Percentiles rank a stretch among this genome's conserved stretches.
Conservation (phyloP, 2,329 filamentous ascomycete genomes). For the Claviceps fusiformis region DNA sequence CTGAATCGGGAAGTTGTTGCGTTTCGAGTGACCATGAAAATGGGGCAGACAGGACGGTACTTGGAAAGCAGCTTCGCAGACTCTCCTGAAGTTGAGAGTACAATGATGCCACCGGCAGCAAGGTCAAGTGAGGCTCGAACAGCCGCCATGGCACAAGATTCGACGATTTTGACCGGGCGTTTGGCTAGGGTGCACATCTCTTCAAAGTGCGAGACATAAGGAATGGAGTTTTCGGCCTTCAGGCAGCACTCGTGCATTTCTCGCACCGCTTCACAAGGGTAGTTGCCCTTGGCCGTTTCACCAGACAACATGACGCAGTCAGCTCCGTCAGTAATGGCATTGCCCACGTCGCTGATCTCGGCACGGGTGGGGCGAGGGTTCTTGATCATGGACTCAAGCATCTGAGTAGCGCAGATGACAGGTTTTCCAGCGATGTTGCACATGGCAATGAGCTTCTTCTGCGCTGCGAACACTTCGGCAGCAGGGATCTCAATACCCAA, state of each 20-base stretch:
- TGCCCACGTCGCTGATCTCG: conserved; percentile 96
- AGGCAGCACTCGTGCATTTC: conserved; percentile 99
- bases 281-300: conserved; percentile 95
- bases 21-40: conserved; percentile 97
- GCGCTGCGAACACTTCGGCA: conserved; percentile 94
- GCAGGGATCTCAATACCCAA: conserved; percentile 93
- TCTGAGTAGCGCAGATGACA: conserved; percentile 97
- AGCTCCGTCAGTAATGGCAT: conserved; percentile 91
- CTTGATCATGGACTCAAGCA: conserved; percentile 99
- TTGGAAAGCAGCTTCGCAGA: conserved; percentile 94
- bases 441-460: conserved; percentile 99
- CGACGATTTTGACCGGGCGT: conserved; percentile 73
- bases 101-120: conserved; percentile 90
- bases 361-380: conserved; percentile 96
- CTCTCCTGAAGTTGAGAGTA: conserved; percentile 88
- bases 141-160: conserved; percentile 94
- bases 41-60: conserved; percentile 96
- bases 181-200: conserved; percentile 76
- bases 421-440: conserved; percentile 99
- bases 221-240: conserved; percentile 92
- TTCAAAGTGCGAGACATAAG: conserved; percentile 92
- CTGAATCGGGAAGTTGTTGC: conserved; percentile 72
- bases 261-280: conserved; percentile 78
- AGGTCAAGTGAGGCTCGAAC: conserved; percentile 92
- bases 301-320: conserved; percentile 99